Conservation (phyloP, 1,284 basidiomycete species). For the Coniferiporia sulphurascens region DNA sequence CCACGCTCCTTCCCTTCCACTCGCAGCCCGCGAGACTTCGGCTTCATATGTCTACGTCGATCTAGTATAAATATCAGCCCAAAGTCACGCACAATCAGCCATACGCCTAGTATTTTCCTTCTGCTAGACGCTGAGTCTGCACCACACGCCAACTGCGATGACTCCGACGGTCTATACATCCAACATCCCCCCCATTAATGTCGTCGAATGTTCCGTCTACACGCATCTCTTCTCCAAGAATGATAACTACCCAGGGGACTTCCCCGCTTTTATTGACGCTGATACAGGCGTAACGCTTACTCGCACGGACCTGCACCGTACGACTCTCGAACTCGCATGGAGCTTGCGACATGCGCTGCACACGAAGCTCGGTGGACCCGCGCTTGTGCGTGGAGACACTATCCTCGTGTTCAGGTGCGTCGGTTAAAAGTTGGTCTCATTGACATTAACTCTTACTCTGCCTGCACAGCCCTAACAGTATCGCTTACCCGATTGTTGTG, state of each 20-base stretch:
- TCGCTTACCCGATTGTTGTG: constrained; percentile 59
- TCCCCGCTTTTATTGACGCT: constrained; percentile 66
- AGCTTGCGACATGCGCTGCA: constrained; percentile 41
- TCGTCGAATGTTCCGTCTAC: constrained; percentile 27
- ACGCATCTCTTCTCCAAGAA: constrained; percentile 25
- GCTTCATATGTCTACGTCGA: too few species aligned
- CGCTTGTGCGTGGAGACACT: constrained; percentile 22
- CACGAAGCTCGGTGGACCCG: constrained; percentile 36
- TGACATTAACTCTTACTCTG: background rate
- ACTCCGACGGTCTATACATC: constrained; percentile 28
- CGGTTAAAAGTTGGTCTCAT: background rate
- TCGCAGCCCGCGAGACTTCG: too few species aligned
- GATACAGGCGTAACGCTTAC: constrained; percentile 51
- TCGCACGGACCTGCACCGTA: constrained; percentile 47
- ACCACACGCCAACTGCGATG: background rate
- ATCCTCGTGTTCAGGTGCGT: constrained; percentile 42
- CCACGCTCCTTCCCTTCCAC: too few species aligned
- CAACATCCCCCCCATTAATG: constrained; percentile 21
- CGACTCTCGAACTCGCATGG: constrained; percentile 52
- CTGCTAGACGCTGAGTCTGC: background rate
- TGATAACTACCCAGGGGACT: constrained; percentile 31
- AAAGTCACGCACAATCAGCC: too few species aligned
- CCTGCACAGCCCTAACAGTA: constrained; percentile 43
- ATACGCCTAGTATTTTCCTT: background rate
- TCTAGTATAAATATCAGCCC: too few species aligned